Base-by-base conservation (phyloP, 1,139 yeast genomes). In the Scheffersomyces segobiensis region DNA sequence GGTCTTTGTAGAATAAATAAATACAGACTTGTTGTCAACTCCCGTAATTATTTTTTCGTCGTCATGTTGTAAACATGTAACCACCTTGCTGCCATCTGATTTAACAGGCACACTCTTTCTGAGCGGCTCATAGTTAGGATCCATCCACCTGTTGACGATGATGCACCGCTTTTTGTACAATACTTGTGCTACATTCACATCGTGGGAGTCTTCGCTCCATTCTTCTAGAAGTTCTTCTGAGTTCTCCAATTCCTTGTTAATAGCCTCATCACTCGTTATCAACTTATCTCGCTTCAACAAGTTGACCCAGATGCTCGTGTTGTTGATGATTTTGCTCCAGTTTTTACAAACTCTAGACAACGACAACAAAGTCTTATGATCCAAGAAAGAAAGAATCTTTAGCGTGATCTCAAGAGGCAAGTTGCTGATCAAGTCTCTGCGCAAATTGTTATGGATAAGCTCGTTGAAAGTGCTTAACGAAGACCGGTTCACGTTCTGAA, bases 11-110 rank as follows among this genome's bases (percentile, higher is more conserved):
- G 90, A 88, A 71, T 92, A 93, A 10, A 96, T 87, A 61, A 91
- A 87, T 61, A 95, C 91, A 66, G 87, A 84, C 64, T 86, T 86
- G 65, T 92, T 97, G 67, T 93, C 98, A 1, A 96, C 93, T 46
- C 98, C 98, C 3, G 98, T 93, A 59, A 95, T 89, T 56, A 95
- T 91, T 67, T 88, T 89, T 60, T 93, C 96, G 55, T 90, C 93
- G 71, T 93, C 98, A 71, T 93, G 93, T 71, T 93, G 98, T 60
- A 95, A 79, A 68, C 98, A 96, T 0, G 99, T 95, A 2, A 96
- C 96, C 12, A 93, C 97, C 65, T 89, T 89, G 42, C 86, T 81
- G 52, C 93, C 92, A 65, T 88, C 91, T 53, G 76, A 78, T n/a
- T 61, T 63, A 18, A 96, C 96, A 14, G 84, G 82, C 19, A 91